Conservation (phyloP, 2,329 filamentous ascomycete genomes). For the Colletotrichum sidae region DNA sequence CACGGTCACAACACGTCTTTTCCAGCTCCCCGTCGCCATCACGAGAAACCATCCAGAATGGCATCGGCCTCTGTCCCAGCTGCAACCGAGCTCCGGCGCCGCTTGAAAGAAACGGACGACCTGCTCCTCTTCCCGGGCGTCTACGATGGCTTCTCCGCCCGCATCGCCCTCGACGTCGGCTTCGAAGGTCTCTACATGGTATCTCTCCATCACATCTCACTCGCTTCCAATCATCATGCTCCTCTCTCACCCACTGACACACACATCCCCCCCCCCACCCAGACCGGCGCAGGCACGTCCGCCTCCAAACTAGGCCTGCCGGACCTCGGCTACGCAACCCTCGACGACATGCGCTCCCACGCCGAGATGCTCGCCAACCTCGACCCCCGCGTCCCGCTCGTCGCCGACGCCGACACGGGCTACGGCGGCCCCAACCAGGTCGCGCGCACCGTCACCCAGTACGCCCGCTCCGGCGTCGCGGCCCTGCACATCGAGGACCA, state of each 20-base stretch:
- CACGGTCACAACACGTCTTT: no score
- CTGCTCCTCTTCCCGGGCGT: slow-evolving; percentile 73
- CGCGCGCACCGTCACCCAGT: slow-evolving; percentile 63
- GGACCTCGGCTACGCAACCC: slow-evolving; percentile 71
- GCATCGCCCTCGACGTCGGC: slow-evolving; percentile 71
- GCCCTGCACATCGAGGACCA: slow-evolving; percentile 74
- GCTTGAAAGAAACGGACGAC: slow-evolving; percentile 48
- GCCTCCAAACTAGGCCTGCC: slow-evolving; percentile 71
- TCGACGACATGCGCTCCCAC: slow-evolving; percentile 72
- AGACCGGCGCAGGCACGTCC: slow-evolving; percentile 73
- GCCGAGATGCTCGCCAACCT: slow-evolving; percentile 74
- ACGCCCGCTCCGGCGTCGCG: slow-evolving; percentile 66
- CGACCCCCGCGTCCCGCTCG: slow-evolving; percentile 65
- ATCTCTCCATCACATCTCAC: slow-evolving; percentile 17
- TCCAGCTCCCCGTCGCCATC: no score
- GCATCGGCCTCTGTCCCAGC: not conserved
- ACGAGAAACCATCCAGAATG: not conserved
- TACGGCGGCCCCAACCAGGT: slow-evolving; percentile 67
- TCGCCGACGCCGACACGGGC: slow-evolving; percentile 71
- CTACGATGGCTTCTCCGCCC: slow-evolving; percentile 75
- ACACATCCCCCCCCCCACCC: not conserved
- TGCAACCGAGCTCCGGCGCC: slow-evolving; percentile 38
- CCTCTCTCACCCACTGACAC: not conserved
- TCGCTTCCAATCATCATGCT: not conserved
- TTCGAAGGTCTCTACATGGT: slow-evolving; percentile 78